Evolutionary conservation across 768 basidiomycete genomes (phyloP), one percentile per base, ranked within the genome.

Genomic region (Leccinum boreale): DNA sequence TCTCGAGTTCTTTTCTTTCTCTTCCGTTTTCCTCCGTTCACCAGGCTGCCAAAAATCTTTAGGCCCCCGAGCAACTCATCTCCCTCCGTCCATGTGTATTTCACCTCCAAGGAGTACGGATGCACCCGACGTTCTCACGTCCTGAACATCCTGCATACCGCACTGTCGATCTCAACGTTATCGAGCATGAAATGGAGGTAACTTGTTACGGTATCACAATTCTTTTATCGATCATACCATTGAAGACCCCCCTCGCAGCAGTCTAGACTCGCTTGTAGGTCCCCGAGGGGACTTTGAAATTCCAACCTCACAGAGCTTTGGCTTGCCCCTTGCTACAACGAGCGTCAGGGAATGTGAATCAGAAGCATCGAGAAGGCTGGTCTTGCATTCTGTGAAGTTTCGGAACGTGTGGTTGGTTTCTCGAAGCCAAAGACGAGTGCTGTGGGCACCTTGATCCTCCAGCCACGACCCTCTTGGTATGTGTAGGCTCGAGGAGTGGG

Each of bases 331-430:
- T 58, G 59, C 61, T 35, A 64, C 70, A 61, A 66, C 70, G 60
- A 63, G 69, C 55, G 67, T 70, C 66, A 67, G 62, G 59, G 71
- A 61, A 62, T 64, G 70, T 55, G 62, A 71, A 60, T 66, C 55
- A 58, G 61, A 68, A 62, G 69, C 58, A 36, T 24, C 52, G 15
- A 62, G 53, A 67, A 62, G 65, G 33, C 56, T 53, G 35, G 59
- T 29, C 9, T 53, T 26, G 49, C 11, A 44, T 62, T 68, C 58
- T 61, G 59, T 59, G 67, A 63, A 39, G 57, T 57, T 45, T 29
- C 23, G 39, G 58, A 29, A 53, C 52, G 56, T 55, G 57, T 58
- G 35, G 58, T 33, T 26, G 39, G 52, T 42, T 65, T 69, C 56
- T 58, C 56, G 58, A 65, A 63, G 56, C 36, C 51, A 58, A 47